Evolutionary conservation across 805 yeast genomes (phyloP).

Genomic region (Kuraishia cidri): DNA sequence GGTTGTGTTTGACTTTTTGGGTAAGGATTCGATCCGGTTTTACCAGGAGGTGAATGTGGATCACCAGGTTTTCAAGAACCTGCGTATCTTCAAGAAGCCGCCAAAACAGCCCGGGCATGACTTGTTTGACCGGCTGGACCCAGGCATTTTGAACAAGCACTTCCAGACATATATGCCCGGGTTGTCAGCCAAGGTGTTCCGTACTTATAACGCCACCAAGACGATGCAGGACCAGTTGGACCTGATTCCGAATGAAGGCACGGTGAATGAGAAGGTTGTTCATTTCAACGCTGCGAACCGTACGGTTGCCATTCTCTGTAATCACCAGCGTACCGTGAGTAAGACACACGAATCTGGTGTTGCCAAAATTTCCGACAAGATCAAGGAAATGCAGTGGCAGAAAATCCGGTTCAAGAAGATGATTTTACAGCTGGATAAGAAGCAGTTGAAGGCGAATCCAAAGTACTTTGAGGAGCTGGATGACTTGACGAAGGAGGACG

Average conservation of each 20-base stretch:
- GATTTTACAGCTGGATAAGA: conserved; percentile 57
- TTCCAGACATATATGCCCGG: conserved; percentile 89
- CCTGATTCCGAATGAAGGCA: conserved; percentile 75
- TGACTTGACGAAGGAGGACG: conserved; percentile 59
- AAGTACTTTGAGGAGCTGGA: conserved; percentile 61
- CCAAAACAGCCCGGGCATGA: conserved; percentile 93
- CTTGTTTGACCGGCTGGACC: conserved; percentile 84
- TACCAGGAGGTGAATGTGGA: conserved; percentile 92
- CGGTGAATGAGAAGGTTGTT: conserved; percentile 80
- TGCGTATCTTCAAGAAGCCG: conserved; percentile 75
- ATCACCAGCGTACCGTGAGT: conserved; percentile 90
- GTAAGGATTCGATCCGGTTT: conserved; percentile 90
- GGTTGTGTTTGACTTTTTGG: conserved; percentile 86
- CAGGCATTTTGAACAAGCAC: conserved; percentile 73
- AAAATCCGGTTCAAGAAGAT: conserved; percentile 65
- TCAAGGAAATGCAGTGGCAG: conserved; percentile 81
- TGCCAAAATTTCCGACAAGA: conserved; percentile 66
- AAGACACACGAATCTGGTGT: conserved; percentile 79
- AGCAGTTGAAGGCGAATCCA: conserved; percentile 35
- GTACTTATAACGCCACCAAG: conserved; percentile 94
- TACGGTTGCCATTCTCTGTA: conserved; percentile 91
- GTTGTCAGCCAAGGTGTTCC: conserved; percentile 91
- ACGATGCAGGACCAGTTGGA: conserved; percentile 95
- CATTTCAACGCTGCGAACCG: conserved; percentile 92
- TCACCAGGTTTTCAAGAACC: conserved; percentile 82